phyloP scores from a whole-genome alignment of 495 filamentous ascomycete species.

The Patellaria atrata region DNA sequence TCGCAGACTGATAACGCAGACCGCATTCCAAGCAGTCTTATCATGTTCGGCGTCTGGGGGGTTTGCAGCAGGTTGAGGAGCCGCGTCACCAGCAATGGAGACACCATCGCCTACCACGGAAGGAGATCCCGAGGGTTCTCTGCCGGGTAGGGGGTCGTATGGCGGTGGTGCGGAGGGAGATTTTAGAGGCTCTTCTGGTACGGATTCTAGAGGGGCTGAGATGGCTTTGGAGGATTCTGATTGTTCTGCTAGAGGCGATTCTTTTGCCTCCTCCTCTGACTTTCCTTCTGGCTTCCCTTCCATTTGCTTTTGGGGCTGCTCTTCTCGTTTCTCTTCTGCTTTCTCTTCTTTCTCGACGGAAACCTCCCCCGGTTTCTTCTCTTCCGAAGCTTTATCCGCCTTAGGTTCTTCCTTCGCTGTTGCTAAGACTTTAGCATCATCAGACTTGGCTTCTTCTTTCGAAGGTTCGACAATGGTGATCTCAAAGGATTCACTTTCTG shows the following conservation, averaged over 20 bases:
- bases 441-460: slow-evolving; percentile 11
- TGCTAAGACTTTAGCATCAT: slow-evolving; percentile 2
- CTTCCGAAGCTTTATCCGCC: neutral
- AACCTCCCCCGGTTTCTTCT: slow-evolving; percentile 5
- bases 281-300: slow-evolving; percentile 1
- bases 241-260: neutral
- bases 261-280: neutral
- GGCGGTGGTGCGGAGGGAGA: neutral
- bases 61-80: slow-evolving; percentile 2
- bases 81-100: slow-evolving; percentile 7
- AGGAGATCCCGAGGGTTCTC: neutral
- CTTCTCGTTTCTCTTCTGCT: neutral
- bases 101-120: too few species aligned
- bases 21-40: slow-evolving; percentile 18
- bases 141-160: neutral
- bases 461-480: slow-evolving; percentile 29
- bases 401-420: slow-evolving; percentile 2
- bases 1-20: slow-evolving; percentile 14
- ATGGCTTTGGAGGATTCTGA: too few species aligned
- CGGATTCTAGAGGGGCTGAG: too few species aligned
- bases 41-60: neutral
- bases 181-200: neutral
- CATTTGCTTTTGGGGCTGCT: neutral
- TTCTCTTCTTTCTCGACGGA: slow-evolving; percentile 1
- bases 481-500: slow-evolving; percentile 27